Base-by-base conservation (phyloP, 805 yeast genomes). In the Torulaspora quercuum region DNA sequence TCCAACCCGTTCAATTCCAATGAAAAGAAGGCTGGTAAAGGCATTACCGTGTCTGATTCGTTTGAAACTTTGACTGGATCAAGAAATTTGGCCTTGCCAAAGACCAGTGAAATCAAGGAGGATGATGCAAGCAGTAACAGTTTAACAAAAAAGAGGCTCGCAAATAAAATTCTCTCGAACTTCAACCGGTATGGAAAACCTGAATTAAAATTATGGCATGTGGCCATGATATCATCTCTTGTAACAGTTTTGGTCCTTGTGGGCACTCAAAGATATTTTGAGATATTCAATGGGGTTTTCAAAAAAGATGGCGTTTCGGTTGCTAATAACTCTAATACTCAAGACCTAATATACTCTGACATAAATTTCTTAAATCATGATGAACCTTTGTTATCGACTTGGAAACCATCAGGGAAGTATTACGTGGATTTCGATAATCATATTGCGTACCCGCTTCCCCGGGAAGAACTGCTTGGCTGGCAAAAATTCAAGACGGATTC, bases 401-500 rank as follows among this genome's bases (percentile, higher is more conserved):
- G 49, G 52, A 35, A 28, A n/a, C 52, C 51, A 6, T 21, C 41
- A 6, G 57, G 58, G 5, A 47, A 52, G 21, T 53, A 40, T 29
- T 39, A 42, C 25, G 44, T 53, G 26, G 58, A 53, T 39, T 52
- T 53, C 31, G 57, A 53, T 22, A 46, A 46, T 16, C 39, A 38
- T 13, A 38, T 46, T 16, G 53, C 52, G 2, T 39, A 45, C 15
- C 50, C 52, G 15, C 39, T 50, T 11, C 38, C 40, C 5, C 33
- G 36, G 25, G 34, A 42, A n/a, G 39, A 36, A 9, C 25, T 36
- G 10, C 25, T 40, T 15, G 45, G 42, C 11, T 37, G 45, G 47
- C 33, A 18, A 28, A 35, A 36, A 10, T 36, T 35, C 28, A 37
- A 38, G 22, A 30, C 45, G 6, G 45, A 49, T 22, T 10, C 37